Evolutionary conservation across 164 flowering plant genomes (phyloP), one percentile per base, ranked within the genome.

Genomic region (Magnolia changhungtana): DNA sequence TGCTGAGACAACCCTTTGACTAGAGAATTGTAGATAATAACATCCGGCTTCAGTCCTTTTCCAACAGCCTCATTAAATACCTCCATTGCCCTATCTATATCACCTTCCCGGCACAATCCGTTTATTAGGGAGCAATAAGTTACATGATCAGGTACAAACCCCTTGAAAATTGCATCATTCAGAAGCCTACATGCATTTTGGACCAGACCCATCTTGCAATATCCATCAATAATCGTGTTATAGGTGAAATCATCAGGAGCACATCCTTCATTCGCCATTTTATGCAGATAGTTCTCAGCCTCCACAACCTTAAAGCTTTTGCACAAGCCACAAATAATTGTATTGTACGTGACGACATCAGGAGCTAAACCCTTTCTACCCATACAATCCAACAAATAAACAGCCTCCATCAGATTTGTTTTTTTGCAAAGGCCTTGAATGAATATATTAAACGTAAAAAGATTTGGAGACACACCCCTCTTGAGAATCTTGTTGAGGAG

Each of bases 311-410:
- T 84, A 50, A 27, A 82, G 76, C 80, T 84, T 85, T 86, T 93
- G 78, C 97, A 95, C 77, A 95, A 80, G 55, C 98, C 98, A 84
- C 82, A 75, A 45, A 95, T 88, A 23, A 95, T 80, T 21, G 90
- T 90, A 79, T 95, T 95, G 78, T 88, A 92, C 6, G 98, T 85
- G 61, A 92, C 90, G 59, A 89, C 89, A 84, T 95, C 98, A 66
- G 97, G 97, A 72, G 68, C 70, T 64, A 89, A 78, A 55, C 90
- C 91, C 72, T 85, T 83, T 50, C 67, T 77, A 16, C 52, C 68
- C 31, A 89, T 76, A 74, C 77, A 71, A 74, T 85, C 84, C 75
- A 92, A 78, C 80, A 91, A 81, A 79, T 74, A 69, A 3, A 72
- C 69, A 75, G 97, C 96, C 75, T 82, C 86, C 73, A 72, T 63